Conservation (phyloP, 345 rosid genomes). For the Hypericum androsaemum region DNA sequence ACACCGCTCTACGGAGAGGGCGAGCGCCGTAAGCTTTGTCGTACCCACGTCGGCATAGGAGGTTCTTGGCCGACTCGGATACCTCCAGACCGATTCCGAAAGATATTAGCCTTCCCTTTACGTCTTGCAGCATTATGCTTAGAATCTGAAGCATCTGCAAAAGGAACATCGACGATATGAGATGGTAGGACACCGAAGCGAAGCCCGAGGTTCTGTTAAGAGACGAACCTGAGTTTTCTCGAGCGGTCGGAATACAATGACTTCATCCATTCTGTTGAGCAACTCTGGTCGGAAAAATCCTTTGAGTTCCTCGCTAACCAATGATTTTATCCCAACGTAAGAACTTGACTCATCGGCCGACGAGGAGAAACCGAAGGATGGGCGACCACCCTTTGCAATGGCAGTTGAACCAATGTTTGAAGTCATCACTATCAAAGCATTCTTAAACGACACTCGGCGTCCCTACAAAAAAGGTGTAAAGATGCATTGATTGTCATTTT, state of each 20-base stretch:
- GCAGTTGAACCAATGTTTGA: slow-evolving; percentile 86
- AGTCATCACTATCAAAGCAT: slow-evolving; percentile 88
- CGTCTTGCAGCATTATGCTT: slow-evolving; percentile 76
- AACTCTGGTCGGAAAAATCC: slow-evolving; percentile 88
- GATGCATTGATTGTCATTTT: slow-evolving; percentile 5
- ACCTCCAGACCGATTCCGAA: slow-evolving; percentile 83
- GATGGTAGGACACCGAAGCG: neutral
- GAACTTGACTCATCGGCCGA: slow-evolving; percentile 47
- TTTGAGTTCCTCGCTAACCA: slow-evolving; percentile 80
- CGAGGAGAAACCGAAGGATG: slow-evolving; percentile 52
- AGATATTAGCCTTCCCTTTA: slow-evolving; percentile 60
- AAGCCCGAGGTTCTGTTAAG: slow-evolving; percentile 3
- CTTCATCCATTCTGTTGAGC: slow-evolving; percentile 90
- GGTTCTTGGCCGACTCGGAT: slow-evolving; percentile 63
- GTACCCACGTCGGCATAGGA: slow-evolving; percentile 74
- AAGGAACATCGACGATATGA: neutral
- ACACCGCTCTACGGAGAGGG: slow-evolving; percentile 77
- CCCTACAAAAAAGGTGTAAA: slow-evolving; percentile 40
- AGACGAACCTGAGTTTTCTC: slow-evolving; percentile 79
- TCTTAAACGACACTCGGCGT: slow-evolving; percentile 85
- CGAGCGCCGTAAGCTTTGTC: slow-evolving; percentile 72
- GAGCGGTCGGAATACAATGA: slow-evolving; percentile 79
- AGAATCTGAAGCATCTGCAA: slow-evolving; percentile 74
- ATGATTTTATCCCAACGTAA: slow-evolving; percentile 64
- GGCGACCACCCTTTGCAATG: slow-evolving; percentile 81